Evolutionary conservation across 2,329 filamentous ascomycete genomes (phyloP).

Genomic region (Phoma sp.): DNA sequence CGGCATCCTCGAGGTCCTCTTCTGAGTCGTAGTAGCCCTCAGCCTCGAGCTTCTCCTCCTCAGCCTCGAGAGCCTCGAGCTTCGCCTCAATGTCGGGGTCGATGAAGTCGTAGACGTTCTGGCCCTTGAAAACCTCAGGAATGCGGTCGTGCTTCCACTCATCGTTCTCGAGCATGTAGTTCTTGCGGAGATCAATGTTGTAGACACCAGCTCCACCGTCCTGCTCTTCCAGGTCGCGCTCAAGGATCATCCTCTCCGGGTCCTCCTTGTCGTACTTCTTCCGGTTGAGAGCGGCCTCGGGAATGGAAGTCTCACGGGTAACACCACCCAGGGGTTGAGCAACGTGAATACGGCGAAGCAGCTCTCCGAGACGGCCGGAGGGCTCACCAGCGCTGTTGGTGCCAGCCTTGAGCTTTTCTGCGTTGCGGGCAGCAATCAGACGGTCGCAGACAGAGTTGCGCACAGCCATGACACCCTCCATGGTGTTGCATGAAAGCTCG

Average conservation of each 20-base stretch:
- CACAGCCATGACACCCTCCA: constrained; percentile 90
- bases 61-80: constrained; percentile 88
- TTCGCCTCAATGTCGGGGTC: constrained; percentile 96
- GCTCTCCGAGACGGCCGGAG: constrained; percentile 83
- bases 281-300: constrained; percentile 77
- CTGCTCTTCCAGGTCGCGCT: constrained; percentile 87
- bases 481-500: constrained; percentile 92
- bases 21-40: constrained; percentile 88
- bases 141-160: constrained; percentile 98
- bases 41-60: constrained; percentile 89
- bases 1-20: constrained; percentile 80
- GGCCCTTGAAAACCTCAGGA: constrained; percentile 91
- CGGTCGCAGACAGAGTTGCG: constrained; percentile 95
- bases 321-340: constrained; percentile 88
- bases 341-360: constrained; percentile 94
- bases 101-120: constrained; percentile 97
- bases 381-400: constrained; percentile 78
- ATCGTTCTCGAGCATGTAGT: constrained; percentile 84
- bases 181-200: constrained; percentile 87
- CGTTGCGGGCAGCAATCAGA: constrained; percentile 88
- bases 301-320: constrained; percentile 82
- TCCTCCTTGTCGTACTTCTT: constrained; percentile 92
- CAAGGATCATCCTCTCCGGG: constrained; percentile 79
- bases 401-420: constrained; percentile 90
- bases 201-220: constrained; percentile 95